Base-by-base conservation (phyloP, 2,329 filamentous ascomycete genomes). In the Aquanectria penicillioides region DNA sequence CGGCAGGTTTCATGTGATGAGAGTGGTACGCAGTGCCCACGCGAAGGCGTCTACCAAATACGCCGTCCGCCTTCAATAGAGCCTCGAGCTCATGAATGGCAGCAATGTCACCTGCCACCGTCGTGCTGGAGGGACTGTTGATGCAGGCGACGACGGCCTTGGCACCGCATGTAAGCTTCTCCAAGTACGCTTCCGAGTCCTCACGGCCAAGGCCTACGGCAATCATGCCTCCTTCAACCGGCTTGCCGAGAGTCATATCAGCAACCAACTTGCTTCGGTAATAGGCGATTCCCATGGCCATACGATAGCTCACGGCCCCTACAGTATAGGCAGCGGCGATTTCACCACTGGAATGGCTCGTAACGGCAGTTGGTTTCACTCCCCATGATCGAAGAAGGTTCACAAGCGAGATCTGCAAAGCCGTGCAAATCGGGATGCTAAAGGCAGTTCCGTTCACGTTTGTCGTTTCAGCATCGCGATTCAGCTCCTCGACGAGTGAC, bases 21-120 rank as follows among this genome's bases (percentile, higher is more conserved):
- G 81, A 84, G 62, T 84, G 82, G 31, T 83, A 84, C 2, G 80
- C 81, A 4, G 77, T 77, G 12, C 80, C 77, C 4, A 83, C 77
- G 12, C 74, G 72, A 2, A 83, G 73, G 6, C 74, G 75, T 22
- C 76, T 73, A 36, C 77, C 77, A 62, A 83, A 82, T 1, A 80
- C 57, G 15, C 74, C 69, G 37, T 78, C 75, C 40, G 77, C 74
- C 29, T 79, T 70, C 23, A 77, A 31, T 13, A 53, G 33, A 2
- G 40, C 37, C 9, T 65, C 73, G 5, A 81, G 65, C 56, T 77
- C 74, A 7, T 77, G 73, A 6, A 84, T 72, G 4, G 74, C 76
- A 2, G 68, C 65, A 26, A 74, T 71, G 41, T 80, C 78, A 10
- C 82, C 81, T 0, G 82, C 82, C 0, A 84, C 70, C 0, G 82